A percentile compares a stretch with the other conserved stretches of the same genome.
Evolutionary conservation across 257 asterid species (phyloP).

Genomic region (Penstemon eatonii): DNA sequence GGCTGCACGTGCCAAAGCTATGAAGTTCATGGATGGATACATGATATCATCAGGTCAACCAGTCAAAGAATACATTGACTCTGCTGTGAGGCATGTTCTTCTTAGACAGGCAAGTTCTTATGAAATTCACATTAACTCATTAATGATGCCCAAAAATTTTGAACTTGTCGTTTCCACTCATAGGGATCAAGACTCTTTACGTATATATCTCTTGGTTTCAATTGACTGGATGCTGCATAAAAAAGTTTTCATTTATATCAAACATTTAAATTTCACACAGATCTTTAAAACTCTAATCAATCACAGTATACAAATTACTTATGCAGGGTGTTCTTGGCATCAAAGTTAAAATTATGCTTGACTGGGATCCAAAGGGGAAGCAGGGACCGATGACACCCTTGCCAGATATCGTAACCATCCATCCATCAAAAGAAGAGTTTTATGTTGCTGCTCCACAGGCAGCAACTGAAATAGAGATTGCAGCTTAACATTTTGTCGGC

Average conservation of each 20-base stretch:
- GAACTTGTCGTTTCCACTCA: not conserved
- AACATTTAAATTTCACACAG: no score
- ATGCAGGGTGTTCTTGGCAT: conserved; percentile 53
- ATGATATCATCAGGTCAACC: conserved; percentile 69
- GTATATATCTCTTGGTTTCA: no score
- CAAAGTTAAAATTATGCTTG: conserved; percentile 69
- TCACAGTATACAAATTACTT: no score
- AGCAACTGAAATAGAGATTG: conserved; percentile 39
- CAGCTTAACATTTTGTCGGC: not conserved
- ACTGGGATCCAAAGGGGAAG: conserved; percentile 64
- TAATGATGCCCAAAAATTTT: not conserved
- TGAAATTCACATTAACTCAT: not conserved
- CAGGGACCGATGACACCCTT: conserved; percentile 51
- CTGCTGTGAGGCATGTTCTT: conserved; percentile 64
- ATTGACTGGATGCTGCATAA: no score
- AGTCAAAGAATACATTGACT: conserved; percentile 56
- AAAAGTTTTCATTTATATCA: no score
- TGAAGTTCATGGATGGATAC: conserved; percentile 66
- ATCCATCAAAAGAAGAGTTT: conserved; percentile 60
- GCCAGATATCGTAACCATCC: conserved; percentile 61
- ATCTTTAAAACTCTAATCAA: no score
- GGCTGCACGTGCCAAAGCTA: conserved; percentile 61
- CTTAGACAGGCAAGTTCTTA: conserved; percentile 45
- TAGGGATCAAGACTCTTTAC: no score
- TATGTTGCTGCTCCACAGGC: conserved; percentile 22